Conservation (phyloP, 345 rosid genomes). For the Eucalyptus curtisii region DNA sequence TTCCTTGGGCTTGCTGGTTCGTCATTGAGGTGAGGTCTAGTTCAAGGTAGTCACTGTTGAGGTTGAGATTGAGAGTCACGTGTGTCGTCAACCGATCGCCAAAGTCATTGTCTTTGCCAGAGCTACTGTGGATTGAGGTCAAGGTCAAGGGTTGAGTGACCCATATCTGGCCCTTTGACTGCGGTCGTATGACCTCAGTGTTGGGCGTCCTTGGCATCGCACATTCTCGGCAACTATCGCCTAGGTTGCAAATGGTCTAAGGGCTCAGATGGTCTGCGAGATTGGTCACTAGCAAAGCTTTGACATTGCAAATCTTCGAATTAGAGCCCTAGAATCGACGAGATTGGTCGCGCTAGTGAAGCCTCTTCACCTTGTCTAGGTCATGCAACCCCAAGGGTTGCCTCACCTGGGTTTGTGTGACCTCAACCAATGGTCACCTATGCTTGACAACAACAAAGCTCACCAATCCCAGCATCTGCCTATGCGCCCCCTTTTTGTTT, state of each 20-base stretch:
- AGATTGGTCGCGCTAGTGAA: background rate
- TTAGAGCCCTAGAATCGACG: background rate
- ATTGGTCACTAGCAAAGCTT: fast-evolving
- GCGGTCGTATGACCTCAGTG: background rate
- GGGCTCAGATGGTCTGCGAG: background rate
- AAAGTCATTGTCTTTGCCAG: background rate
- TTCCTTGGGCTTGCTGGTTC: too few species aligned
- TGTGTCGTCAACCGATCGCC: background rate
- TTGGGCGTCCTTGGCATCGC: background rate
- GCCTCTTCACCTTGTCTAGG: too few species aligned
- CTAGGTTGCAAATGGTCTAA: background rate
- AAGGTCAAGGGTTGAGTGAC: background rate
- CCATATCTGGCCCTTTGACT: background rate
- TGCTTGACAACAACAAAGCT: background rate
- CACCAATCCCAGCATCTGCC: background rate
- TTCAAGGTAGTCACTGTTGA: background rate
- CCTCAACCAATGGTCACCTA: background rate
- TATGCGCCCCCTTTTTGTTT: too few species aligned
- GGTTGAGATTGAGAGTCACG: background rate
- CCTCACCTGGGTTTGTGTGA: background rate
- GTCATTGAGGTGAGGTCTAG: background rate
- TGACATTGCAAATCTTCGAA: background rate
- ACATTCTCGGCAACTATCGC: background rate
- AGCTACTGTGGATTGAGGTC: background rate
- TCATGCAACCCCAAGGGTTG: too few species aligned